phyloP scores from a whole-genome alignment of 352 stramenopile genomes.

The Pythium sukuiense region DNA sequence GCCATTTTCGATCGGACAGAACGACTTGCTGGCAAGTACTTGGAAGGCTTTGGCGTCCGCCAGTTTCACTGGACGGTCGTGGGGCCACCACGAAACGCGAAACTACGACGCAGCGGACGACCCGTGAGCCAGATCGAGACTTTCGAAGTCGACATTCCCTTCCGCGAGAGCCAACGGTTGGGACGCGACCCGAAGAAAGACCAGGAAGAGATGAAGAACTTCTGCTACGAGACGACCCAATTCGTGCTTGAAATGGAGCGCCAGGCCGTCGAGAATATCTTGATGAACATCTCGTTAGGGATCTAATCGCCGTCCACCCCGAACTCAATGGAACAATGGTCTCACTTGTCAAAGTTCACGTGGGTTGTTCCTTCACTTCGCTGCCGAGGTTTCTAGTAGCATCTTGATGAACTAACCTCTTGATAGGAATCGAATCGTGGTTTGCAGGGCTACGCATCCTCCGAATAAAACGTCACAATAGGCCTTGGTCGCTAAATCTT shows the following conservation, averaged over 20 bases:
- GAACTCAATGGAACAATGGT: no score
- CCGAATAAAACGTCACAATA: no score
- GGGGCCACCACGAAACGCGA: slow-evolving; percentile 1
- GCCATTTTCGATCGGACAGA: background rate
- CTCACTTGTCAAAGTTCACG: no score
- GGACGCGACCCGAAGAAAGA: background rate
- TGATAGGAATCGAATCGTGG: no score
- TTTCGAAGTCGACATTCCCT: background rate
- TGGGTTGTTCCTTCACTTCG: no score
- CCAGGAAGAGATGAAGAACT: background rate
- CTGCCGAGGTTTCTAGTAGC: no score
- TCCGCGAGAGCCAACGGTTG: background rate
- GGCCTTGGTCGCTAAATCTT: no score
- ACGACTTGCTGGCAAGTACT: background rate
- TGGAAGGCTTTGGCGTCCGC: background rate
- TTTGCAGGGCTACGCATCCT: no score
- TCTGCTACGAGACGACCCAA: background rate
- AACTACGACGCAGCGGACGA: background rate
- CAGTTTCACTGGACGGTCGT: slow-evolving; percentile 8
- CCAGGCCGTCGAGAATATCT: slow-evolving; percentile 1
- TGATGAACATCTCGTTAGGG: background rate
- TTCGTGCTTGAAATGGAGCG: background rate
- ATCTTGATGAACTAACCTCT: no score
- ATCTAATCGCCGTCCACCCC: background rate
- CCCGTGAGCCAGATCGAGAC: slow-evolving; percentile 4